phyloP scores from a whole-genome alignment of 2,329 filamentous ascomycete species.

The Xylaria sp. region DNA sequence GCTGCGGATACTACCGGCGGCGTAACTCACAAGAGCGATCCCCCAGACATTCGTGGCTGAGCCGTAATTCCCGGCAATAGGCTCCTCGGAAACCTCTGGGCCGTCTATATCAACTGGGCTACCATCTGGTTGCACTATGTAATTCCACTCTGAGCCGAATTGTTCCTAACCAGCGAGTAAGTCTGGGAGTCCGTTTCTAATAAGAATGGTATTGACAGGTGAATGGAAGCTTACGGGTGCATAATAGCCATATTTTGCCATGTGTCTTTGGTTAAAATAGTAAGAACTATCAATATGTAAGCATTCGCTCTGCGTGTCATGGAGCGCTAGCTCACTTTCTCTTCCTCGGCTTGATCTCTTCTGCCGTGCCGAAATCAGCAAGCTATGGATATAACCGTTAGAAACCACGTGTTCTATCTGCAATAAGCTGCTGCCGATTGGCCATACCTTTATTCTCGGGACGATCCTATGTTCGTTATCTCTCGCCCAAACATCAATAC shows the following conservation, averaged over 20 bases:
- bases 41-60: constrained; percentile 39
- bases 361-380: constrained; percentile 39
- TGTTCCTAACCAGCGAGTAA: constrained; percentile 33
- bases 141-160: constrained; percentile 42
- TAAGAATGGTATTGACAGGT: not conserved
- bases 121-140: constrained; percentile 3
- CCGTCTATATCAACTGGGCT: not conserved
- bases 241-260: constrained; percentile 28
- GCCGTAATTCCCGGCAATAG: constrained; percentile 40
- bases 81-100: constrained; percentile 36
- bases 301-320: not conserved
- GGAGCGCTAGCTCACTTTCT: constrained; percentile 31
- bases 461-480: constrained; percentile 39
- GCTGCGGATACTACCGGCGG: not conserved
- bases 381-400: constrained; percentile 28
- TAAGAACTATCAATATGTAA: constrained; percentile 26
- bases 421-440: not conserved
- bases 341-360: constrained; percentile 35
- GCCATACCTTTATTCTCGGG: constrained; percentile 40
- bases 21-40: constrained; percentile 36
- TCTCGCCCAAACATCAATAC: constrained; percentile 23
- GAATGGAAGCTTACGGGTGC: constrained; percentile 35
- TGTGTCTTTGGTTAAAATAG: constrained; percentile 20
- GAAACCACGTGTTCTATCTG: not conserved
- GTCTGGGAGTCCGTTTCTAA: not conserved